Base-by-base conservation (phyloP, 1,284 basidiomycete species). In the Sanghuangporus weigelae region DNA sequence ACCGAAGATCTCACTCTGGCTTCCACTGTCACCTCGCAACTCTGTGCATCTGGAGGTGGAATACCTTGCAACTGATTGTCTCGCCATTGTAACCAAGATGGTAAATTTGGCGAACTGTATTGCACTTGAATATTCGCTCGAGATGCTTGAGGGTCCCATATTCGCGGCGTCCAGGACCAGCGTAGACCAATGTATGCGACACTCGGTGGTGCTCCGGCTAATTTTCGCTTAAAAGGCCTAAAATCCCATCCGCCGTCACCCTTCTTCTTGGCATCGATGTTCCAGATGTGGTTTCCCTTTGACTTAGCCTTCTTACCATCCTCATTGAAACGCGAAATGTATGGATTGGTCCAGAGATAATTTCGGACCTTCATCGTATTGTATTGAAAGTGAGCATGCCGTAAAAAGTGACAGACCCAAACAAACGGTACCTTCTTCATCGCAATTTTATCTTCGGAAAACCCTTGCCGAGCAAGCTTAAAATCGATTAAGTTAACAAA, bases 211-310 rank as follows among this genome's bases (percentile, higher is more conserved):
- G 81, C 81, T 12, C 93, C 93, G 42, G 93, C 90, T 62, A 98
- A 85, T 73, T 89, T 89, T 62, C 94, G 87, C 70, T 90, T 81
- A 78, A 98, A 98, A 19, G 95, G 89, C 59, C 95, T 84, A 78
- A 99, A 99, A 58, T 88, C 83, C 95, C 96, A 99, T 62, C 84
- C 79, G 42, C 89, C 87, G 42, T 92, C 89, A 10, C 79, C 74
- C 8, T 77, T 72, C 72, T 95, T 98, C 77, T 90, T 94, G 19
- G 95, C 97, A 70, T 98, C 95, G 57, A 99, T 91, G 72, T 96
- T 96, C 97, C 97, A 99, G 68, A 99, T 97, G 73, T 99, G 96
- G 76, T 99, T 99, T 59, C 97, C 97, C 80, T 98, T 98, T 60
- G 95, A 96, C 78, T 99, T 99, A 39, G 96, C 93, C 78, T 99